Evolutionary conservation across 139 green algal species (phyloP), one percentile per base, ranked within the genome.

Genomic region (Zygnema cylindricum): DNA sequence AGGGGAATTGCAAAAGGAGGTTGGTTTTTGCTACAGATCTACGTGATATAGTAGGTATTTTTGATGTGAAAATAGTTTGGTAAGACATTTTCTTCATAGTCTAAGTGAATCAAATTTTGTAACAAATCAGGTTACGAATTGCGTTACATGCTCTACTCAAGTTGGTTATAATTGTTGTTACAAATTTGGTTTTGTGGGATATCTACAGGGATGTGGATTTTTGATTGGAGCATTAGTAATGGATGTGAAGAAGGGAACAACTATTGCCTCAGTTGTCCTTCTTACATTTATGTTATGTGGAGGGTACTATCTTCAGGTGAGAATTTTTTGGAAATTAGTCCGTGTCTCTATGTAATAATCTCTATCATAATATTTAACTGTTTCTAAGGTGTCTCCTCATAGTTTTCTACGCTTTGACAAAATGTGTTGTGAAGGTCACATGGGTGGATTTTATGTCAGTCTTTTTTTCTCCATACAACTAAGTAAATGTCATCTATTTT

Each of bases 261-360:
- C 76, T 1, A 33, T 86, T 35, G 73, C 90, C 16, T 89, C 81
- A 1, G 69, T 93, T 23, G 69, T 89, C 36, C 71, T 87, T 1
- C 75, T 90, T 1, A 82, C 90, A 1, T 63, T 93, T 43, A 89
- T 93, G 90, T 75, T 93, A 1, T 43, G 57, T 1, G 90, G 90
- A 43, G 92, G 93, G 25, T 95, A 92, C 86, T 95, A 86, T 25
- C 79, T 86, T 25, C 79, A 57, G 79, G 79, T 77, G n/a, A 79
- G 36, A 3, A 54, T n/a, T n/a, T n/a, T 73, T 30, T 30, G 30
- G 30, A 73, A 25, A 25, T 73, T 25, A 25, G 30, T 30, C 30
- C 30, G 30, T 73, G 57, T 73, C 30, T 73, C 30, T 30, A 25
- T 30, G 30, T 30, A 73, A 25, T 73, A 25, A 25, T 30, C 30